Conservation (phyloP, 495 filamentous ascomycete species). For the Xylaria intraflava region DNA sequence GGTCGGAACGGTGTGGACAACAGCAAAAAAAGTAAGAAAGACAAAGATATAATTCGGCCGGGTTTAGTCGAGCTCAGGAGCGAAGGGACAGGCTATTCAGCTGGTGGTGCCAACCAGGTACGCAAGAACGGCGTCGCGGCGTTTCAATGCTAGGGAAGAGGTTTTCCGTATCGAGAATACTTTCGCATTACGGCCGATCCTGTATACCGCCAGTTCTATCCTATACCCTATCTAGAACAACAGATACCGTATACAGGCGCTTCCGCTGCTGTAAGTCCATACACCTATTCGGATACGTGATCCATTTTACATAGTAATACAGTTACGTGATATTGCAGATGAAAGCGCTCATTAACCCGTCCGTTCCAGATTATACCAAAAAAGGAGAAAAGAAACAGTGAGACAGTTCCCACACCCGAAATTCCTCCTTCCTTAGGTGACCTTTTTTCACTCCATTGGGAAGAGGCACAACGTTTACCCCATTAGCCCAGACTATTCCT, state of each 20-base stretch:
- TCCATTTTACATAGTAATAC: background rate
- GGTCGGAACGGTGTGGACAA: conserved; percentile 7
- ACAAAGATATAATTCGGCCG: conserved; percentile 56
- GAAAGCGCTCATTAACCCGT: background rate
- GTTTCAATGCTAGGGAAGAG: conserved; percentile 63
- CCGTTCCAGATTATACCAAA: background rate
- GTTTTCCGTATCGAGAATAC: background rate
- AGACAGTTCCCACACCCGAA: background rate
- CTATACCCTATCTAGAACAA: background rate
- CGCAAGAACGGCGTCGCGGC: conserved; percentile 65
- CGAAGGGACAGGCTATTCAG: conserved; percentile 91
- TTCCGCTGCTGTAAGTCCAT: conserved; percentile 1
- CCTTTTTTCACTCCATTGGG: background rate
- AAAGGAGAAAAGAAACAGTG: background rate
- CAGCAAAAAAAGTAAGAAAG: conserved; percentile 47
- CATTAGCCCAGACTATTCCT: background rate
- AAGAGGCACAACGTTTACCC: background rate
- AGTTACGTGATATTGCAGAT: background rate
- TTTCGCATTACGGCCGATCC: background rate
- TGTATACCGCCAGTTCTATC: background rate
- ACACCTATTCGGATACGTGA: background rate
- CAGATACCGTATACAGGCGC: background rate
- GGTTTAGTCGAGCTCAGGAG: conserved; percentile 79
- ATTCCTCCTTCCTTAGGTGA: background rate
- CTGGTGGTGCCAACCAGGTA: conserved; percentile 73